These are phyloP conservation scores for Talaromyces funiculosus DNA, from an alignment of 2,329 filamentous ascomycete genomes.

Conservation along the genomic window DNA sequence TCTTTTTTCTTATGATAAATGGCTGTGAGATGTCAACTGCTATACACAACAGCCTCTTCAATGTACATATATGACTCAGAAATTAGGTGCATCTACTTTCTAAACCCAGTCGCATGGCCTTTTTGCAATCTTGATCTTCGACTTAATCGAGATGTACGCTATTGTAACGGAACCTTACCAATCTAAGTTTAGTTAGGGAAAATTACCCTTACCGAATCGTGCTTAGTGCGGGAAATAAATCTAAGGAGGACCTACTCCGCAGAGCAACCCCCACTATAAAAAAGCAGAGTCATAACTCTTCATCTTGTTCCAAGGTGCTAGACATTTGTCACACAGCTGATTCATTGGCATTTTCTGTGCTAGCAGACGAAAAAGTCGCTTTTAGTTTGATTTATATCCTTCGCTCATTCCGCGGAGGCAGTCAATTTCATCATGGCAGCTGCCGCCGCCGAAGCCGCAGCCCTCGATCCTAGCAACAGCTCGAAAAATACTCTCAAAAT, in stretches of 20 bases:
- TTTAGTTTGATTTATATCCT: background rate
- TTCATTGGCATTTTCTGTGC: background rate
- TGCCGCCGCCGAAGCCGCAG: constrained; percentile 48
- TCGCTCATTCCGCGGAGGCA: background rate
- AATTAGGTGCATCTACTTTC: background rate
- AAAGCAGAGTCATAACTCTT: constrained; percentile 1
- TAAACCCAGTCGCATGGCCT: background rate
- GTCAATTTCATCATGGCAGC: constrained; percentile 31
- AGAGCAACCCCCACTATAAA: constrained; percentile 7
- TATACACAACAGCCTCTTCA: background rate
- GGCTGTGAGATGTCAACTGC: background rate
- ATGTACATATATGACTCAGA: background rate
- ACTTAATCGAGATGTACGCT: background rate
- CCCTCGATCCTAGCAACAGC: constrained; percentile 50
- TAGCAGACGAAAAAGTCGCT: background rate
- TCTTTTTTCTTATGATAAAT: background rate
- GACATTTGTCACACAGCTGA: background rate
- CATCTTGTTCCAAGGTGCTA: background rate
- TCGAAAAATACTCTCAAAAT: constrained; percentile 60
- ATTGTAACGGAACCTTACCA: background rate
- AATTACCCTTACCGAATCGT: background rate
- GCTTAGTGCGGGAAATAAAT: constrained; percentile 9
- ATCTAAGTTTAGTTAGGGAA: background rate
- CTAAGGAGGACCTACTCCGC: background rate
- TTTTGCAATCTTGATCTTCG: background rate